Evolutionary conservation across 495 filamentous ascomycete species (phyloP), one percentile per base, ranked within the genome.

Genomic region (Daldinia decipiens): DNA sequence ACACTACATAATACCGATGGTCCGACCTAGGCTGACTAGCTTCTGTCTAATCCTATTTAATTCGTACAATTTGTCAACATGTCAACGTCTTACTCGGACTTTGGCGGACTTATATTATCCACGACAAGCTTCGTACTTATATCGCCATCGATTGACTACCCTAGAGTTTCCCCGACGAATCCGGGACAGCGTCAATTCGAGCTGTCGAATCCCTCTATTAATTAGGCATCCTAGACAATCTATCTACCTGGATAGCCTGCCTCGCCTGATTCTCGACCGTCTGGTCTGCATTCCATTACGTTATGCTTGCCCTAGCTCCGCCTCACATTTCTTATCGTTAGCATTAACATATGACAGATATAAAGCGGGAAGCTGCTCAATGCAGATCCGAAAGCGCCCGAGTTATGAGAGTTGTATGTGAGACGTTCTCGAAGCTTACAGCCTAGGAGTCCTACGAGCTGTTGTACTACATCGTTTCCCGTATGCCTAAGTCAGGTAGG

Each of bases 101-200:
- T 72, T 65, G 57, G 29, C 70, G 70, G 70, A 68, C 57, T 72
- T 72, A 72, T 72, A 72, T 62, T 60, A 47, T 24, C 50, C 26
- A 57, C 39, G 45, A n/a, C 59, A 11, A 54, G n/a, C 19, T 53
- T 40, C 47, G 5, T 43, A 32, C 17, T 32, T 45, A 61, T 17
- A 50, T 53, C 26, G 21, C 53, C 55, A 24, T 59, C 38, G 11
- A 64, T 72, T 21, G n/a, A 55, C 26, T 51, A 53, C 19, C 15
- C 7, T 39, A 36, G 8, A 13, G 4, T 64, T 70, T 60, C 51
- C 58, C 70, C 70, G 70, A 72, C 60, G 70, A 55, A 68, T 72
- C 70, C 70, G 70, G 64, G 32, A 21, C n/a, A 34, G 55, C 45
- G 34, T 62, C 68, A 36, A 55, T 67, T 52, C 12, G 31, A 57